Evolutionary conservation across 1,284 basidiomycete species (phyloP), one percentile per base, ranked within the genome.

Genomic region (Psilocybe mexicana): DNA sequence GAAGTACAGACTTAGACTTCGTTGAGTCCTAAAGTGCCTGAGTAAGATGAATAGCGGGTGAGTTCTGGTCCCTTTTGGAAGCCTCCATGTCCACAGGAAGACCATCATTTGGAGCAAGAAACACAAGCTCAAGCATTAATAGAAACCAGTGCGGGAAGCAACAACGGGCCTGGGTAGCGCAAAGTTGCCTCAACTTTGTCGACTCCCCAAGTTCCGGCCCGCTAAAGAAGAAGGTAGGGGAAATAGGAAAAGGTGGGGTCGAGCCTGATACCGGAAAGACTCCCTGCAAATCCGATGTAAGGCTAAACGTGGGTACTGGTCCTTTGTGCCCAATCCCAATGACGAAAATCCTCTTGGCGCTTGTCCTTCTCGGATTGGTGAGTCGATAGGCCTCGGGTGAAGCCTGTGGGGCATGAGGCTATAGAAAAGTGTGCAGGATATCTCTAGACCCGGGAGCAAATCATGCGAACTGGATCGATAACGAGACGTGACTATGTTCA

Each of bases 151-250:
- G n/a, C 30, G 46, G 30, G 46, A 48, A 33, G 46, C 38, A 3
- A 36, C 26, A 35, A 33, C 49, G 54, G 38, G 43, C 44, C 35
- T 50, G 30, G 12, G 55, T 38, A 47, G 48, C 55, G 49, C 46
- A 48, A 28, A 25, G 36, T 40, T 50, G 24, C 30, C 49, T 44
- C 23, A 8, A 10, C 23, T 38, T 36, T 33, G 26, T 45, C 25
- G 33, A 38, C n/a, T 52, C 54, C 18, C 18, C 43, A 52, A 40
- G 48, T 40, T 56, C 47, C 47, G 48, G 48, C 43, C 48, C 48
- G 40, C 26, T 11, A 3, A 25, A 8, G 10, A 40, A 23, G 6
- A 23, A 6, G 11, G n/a, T 6, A 12, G 14, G 4, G 38, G 38
- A 2, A 8, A 12, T 3, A n/a, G 38, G 40, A 11, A n/a, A 6